Evolutionary conservation across 2,329 filamentous ascomycete species (phyloP).

Genomic region (Hymenoscyphus salicellus): DNA sequence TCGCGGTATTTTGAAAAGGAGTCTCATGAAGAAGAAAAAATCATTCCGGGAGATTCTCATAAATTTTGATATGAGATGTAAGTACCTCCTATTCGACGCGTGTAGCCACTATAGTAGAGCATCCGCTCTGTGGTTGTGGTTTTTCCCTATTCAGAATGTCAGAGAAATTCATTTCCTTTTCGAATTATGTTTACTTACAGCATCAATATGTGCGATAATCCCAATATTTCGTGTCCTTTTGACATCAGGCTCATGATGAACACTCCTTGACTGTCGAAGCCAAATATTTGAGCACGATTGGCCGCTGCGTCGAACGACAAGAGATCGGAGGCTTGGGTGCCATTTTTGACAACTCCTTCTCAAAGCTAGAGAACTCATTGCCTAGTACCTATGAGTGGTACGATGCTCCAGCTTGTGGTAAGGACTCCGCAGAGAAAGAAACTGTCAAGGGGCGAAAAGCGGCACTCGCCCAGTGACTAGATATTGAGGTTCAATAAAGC

Average conservation of each 20-base stretch:
- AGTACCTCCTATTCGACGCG: conserved; percentile 72
- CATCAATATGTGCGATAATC: conserved; percentile 98
- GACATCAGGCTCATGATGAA: conserved; percentile 25
- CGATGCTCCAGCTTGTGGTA: not conserved
- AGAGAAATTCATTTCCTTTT: not conserved
- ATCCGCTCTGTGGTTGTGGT: conserved; percentile 98
- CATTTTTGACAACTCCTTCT: conserved; percentile 29
- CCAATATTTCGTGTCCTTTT: conserved; percentile 85
- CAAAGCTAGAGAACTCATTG: conserved; percentile 30
- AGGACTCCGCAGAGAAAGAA: not conserved
- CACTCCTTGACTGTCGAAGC: conserved; percentile 15
- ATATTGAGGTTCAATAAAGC: not conserved
- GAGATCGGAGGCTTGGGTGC: conserved; percentile 24
- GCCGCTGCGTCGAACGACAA: not conserved
- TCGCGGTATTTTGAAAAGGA: not conserved
- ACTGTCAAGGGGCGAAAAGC: not conserved
- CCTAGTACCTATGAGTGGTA: conserved; percentile 26
- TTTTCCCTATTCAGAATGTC: conserved; percentile 61
- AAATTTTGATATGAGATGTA: not conserved
- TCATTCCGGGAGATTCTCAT: not conserved
- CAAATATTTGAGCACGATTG: conserved; percentile 11
- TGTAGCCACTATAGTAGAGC: conserved; percentile 94
- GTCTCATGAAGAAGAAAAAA: not conserved
- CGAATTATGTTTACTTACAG: conserved; percentile 47
- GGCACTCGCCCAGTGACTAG: not conserved